Percentiles rank a stretch among this genome's conserved stretches.
Conservation (phyloP, 2,329 filamentous ascomycete species). For the Colletotrichum australisinense region DNA sequence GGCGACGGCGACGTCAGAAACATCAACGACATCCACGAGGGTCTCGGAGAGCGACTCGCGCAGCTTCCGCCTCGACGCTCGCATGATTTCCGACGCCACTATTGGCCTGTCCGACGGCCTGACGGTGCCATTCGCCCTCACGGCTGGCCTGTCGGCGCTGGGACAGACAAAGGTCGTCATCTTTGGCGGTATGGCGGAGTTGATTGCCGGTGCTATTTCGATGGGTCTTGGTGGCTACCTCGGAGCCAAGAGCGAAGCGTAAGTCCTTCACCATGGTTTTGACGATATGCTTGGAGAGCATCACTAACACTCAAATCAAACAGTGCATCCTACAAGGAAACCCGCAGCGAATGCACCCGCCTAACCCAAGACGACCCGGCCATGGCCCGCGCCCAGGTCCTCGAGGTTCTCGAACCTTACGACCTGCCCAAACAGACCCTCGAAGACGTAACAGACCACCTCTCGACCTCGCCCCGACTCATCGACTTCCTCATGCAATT, state of each 20-base stretch:
- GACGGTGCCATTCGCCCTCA: constrained; percentile 83
- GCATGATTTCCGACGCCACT: constrained; percentile 39
- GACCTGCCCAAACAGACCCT: constrained; percentile 51
- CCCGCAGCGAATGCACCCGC: constrained; percentile 52
- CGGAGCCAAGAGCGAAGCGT: constrained; percentile 67
- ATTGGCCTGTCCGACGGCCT: constrained; percentile 83
- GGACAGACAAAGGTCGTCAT: constrained; percentile 76
- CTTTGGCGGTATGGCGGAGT: constrained; percentile 78
- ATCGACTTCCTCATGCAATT: constrained; percentile 72
- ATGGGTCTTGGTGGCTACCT: constrained; percentile 84
- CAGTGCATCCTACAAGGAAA: constrained; percentile 38
- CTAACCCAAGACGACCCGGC: constrained; percentile 57
- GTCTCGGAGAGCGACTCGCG: constrained; percentile 19
- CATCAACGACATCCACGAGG: constrained; percentile 12
- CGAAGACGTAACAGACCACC: constrained; percentile 34
- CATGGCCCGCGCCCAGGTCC: constrained; percentile 54
- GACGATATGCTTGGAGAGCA: neutral
- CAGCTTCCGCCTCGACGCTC: constrained; percentile 37
- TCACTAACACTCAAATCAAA: neutral
- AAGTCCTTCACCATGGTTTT: neutral
- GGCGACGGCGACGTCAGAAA: constrained; percentile 15
- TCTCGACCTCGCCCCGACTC: constrained; percentile 50
- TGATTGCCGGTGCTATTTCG: constrained; percentile 80
- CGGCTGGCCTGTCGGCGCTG: constrained; percentile 75
- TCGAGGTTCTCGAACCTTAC: constrained; percentile 62